Evolutionary conservation across 2,329 filamentous ascomycete species (phyloP), one percentile per base, ranked within the genome.

Genomic region (Colletotrichum spaethianum): DNA sequence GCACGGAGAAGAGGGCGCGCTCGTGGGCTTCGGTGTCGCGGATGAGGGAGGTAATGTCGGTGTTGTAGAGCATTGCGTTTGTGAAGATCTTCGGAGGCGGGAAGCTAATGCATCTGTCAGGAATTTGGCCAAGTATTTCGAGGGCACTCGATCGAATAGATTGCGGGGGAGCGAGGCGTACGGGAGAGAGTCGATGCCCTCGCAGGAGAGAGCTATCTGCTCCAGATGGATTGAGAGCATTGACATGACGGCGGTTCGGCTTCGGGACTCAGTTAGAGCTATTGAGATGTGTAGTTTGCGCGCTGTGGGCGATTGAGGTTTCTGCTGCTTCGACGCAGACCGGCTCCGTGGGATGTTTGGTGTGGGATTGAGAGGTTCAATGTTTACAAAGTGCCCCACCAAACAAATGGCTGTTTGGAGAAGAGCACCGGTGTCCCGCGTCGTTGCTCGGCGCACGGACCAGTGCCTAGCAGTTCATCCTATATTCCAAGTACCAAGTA

Each of bases 1-100:
- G 95, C 0, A 98, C 92, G 46, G 96, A 97, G 85, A 98, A 99
- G 23, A 99, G 90, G 8, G 96, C 96, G 78, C 95, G 93, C 82
- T 99, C 96, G 83, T 98, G 96, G 28, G 93, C 85, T 82, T 99
- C 96, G 4, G 96, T 98, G 81, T 99, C 96, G 73, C 96, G 93
- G 78, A 99, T 98, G 59, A 99, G 86, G 16, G 94, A 90, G 4
- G 96, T 98, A 76, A 99, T 98, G 82, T 99, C 96, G 82, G 95
- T 92, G 75, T 92, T 92, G 68, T 93, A 92, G 60, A 98, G 91
- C 48, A 99, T 89, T 42, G 96, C 95, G 81, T 97, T 98, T 76
- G 95, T 96, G 84, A 98, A 99, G 79, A 96, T 95, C 78, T 94
- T 97, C n/a, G 96, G 94, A 2, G 90, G 90, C 50, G 94, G 94